A percentile compares a stretch with the other conserved stretches of the same genome.
Evolutionary conservation across 306 rosid genomes (phyloP).

Genomic region (Oxytropis ochrocephala): DNA sequence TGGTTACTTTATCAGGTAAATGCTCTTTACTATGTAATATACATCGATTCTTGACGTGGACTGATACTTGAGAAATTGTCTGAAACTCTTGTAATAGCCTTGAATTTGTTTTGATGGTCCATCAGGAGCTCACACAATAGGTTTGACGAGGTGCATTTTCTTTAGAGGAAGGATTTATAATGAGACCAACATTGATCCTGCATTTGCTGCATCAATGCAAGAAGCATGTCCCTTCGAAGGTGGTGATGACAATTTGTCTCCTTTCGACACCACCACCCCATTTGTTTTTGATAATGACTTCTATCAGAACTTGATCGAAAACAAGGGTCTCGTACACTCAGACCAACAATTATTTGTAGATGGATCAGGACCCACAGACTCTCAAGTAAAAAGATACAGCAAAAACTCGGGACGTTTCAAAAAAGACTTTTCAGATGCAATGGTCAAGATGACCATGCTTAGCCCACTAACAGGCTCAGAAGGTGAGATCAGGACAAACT

Average conservation of each 20-base stretch:
- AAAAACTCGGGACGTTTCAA: conserved; percentile 8
- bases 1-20: conserved; percentile 48
- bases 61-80: too few species aligned
- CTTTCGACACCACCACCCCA: neutral
- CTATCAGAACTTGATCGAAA: conserved; percentile 13
- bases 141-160: conserved; percentile 15
- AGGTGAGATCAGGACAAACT: conserved; percentile 23
- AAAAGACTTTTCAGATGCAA: conserved; percentile 39
- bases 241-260: conserved; percentile 8
- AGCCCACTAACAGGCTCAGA: conserved; percentile 18
- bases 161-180: conserved; percentile 29
- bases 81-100: too few species aligned
- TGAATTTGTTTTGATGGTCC: neutral
- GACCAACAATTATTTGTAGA: conserved; percentile 33
- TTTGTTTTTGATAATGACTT: neutral
- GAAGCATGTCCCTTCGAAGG: conserved; percentile 23
- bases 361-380: conserved; percentile 14
- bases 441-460: conserved; percentile 29
- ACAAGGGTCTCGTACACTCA: conserved; percentile 26
- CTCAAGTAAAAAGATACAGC: conserved; percentile 25
- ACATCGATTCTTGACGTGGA: too few species aligned
- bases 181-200: conserved; percentile 29
- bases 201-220: conserved; percentile 7
- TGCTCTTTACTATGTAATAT: neutral
- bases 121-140: conserved; percentile 39